Evolutionary conservation across 805 yeast species (phyloP).

Genomic region (Candida koratica): DNA sequence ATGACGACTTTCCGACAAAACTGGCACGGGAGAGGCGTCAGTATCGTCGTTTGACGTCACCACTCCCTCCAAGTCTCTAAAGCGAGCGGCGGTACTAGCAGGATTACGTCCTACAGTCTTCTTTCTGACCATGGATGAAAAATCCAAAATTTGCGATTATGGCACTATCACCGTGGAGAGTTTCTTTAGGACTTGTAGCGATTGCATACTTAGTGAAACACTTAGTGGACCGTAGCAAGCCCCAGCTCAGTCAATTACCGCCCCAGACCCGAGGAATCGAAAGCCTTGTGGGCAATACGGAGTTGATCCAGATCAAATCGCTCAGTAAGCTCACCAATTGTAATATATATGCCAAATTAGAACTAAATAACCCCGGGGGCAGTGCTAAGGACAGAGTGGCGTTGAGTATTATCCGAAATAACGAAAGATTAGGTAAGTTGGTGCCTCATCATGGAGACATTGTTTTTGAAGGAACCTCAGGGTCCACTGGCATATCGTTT

Average conservation of each 20-base stretch:
- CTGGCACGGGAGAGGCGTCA: background rate
- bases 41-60: background rate
- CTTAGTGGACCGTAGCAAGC: background rate
- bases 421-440: conserved; percentile 57
- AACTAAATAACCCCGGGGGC: conserved; percentile 86
- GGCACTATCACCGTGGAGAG: conserved; percentile 3
- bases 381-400: conserved; percentile 96
- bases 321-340: conserved; percentile 72
- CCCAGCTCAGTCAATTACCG: conserved; percentile 12
- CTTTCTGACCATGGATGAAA: conserved; percentile 10
- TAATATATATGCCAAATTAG: conserved; percentile 82
- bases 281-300: conserved; percentile 87
- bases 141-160: background rate
- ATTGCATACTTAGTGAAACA: conserved; percentile 5
- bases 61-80: conserved; percentile 8
- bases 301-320: conserved; percentile 69
- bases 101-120: conserved; percentile 2
- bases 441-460: conserved; percentile 61
- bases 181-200: conserved; percentile 5
- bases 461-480: conserved; percentile 93
- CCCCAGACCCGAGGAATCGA: conserved; percentile 54
- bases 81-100: conserved; percentile 7
- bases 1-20: background rate
- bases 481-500: conserved; percentile 93
- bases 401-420: conserved; percentile 67